A percentile compares a stretch with the other conserved stretches of the same genome.
Evolutionary conservation across 1,284 basidiomycete genomes (phyloP).

Genomic region (Gymnopus androsaceus): DNA sequence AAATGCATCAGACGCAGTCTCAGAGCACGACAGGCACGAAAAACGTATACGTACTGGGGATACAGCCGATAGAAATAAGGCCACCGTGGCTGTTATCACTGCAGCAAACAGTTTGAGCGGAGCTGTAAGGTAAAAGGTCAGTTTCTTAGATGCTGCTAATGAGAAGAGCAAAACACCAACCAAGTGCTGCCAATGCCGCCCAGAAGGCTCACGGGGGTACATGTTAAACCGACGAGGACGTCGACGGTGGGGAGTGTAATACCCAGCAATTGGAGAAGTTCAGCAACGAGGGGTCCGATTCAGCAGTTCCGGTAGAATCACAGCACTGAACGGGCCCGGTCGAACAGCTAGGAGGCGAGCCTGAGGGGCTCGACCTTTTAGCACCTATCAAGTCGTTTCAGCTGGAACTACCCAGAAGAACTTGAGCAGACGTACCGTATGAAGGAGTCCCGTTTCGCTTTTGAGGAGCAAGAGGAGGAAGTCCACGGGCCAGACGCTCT

Average conservation of each 20-base stretch:
- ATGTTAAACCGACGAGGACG: conserved; percentile 35
- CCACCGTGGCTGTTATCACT: conserved; percentile 39
- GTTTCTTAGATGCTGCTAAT: neutral
- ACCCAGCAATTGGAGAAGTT: conserved; percentile 31
- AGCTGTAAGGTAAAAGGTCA: conserved; percentile 27
- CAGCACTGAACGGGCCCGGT: conserved; percentile 45
- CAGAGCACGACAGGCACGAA: no score
- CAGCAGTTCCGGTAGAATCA: conserved; percentile 28
- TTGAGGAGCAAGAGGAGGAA: conserved; percentile 37
- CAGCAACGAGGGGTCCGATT: conserved; percentile 12
- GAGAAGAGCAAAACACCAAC: conserved; percentile 42
- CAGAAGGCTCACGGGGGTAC: conserved; percentile 32
- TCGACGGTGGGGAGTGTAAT: conserved; percentile 17
- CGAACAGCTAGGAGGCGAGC: conserved; percentile 32
- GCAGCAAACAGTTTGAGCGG: conserved; percentile 46
- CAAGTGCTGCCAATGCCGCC: conserved; percentile 30
- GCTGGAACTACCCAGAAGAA: neutral
- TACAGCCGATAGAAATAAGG: no score
- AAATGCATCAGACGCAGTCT: no score
- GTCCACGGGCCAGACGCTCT: conserved; percentile 49
- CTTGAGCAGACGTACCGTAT: conserved; percentile 25
- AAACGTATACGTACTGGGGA: no score
- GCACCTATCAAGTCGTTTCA: conserved; percentile 30
- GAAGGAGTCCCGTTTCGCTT: conserved; percentile 32
- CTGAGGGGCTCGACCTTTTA: conserved; percentile 30